phyloP scores from a whole-genome alignment of 495 filamentous ascomycete species.

The Penicillium roqueforti region DNA sequence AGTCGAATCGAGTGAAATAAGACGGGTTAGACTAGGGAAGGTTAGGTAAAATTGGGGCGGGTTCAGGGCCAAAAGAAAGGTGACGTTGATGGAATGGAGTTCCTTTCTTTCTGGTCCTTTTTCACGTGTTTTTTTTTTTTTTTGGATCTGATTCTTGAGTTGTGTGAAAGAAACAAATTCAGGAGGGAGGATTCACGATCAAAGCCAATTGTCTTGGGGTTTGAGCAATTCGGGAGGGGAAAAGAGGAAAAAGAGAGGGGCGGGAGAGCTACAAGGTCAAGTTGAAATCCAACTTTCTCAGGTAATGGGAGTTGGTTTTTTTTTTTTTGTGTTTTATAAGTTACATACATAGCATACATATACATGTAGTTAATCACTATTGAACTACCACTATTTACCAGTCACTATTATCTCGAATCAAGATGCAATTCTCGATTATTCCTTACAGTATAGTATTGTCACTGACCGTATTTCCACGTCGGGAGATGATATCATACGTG shows the following conservation, averaged over 20 bases:
- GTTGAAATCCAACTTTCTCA: background rate
- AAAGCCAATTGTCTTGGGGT: constrained; percentile 56
- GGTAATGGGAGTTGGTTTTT: background rate
- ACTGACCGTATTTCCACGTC: background rate
- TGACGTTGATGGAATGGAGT: constrained; percentile 3
- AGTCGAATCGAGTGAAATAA: constrained; percentile 7
- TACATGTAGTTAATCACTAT: too few species aligned
- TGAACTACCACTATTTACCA: too few species aligned
- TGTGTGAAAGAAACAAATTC: background rate
- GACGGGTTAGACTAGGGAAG: constrained; percentile 12
- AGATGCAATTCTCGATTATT: too few species aligned
- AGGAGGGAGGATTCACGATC: constrained; percentile 43
- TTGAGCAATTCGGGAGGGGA: constrained; percentile 48
- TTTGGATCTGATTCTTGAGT: background rate
- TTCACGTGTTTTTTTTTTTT: background rate
- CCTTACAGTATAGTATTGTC: background rate
- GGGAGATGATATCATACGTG: constrained; percentile 6
- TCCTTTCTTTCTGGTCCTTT: background rate
- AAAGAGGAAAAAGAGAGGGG: constrained; percentile 21
- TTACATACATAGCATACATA: too few species aligned
- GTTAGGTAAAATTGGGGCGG: constrained; percentile 12
- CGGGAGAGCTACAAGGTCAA: constrained; percentile 33
- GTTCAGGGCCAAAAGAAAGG: constrained; percentile 2
- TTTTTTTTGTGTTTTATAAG: too few species aligned
- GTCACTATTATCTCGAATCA: too few species aligned